phyloP scores from a whole-genome alignment of 768 basidiomycete genomes.

The Multifurca ochricompacta region DNA sequence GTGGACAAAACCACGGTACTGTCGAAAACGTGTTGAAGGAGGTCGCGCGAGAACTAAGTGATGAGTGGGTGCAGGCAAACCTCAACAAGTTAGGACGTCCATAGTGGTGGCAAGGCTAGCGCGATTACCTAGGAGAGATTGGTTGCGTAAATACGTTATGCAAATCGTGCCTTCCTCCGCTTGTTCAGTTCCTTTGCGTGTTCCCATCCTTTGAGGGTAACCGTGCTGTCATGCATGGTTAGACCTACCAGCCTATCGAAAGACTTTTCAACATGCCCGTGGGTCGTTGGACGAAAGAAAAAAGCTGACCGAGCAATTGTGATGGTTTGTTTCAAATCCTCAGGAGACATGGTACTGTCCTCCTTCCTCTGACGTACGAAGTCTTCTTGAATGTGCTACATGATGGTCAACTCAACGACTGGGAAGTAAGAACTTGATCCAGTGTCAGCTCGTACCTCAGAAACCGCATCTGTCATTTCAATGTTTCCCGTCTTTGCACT shows the following conservation, averaged over 20 bases:
- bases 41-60: conserved; percentile 54
- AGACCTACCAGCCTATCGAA: conserved; percentile 50
- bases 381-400: conserved; percentile 67
- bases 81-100: conserved; percentile 40
- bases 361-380: conserved; percentile 46
- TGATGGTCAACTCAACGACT: background rate
- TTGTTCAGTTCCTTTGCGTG: conserved; percentile 52
- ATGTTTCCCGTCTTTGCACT: conserved; percentile 55
- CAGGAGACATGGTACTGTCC: conserved; percentile 36
- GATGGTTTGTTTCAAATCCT: conserved; percentile 64
- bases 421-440: background rate
- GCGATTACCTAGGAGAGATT: background rate
- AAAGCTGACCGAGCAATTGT: conserved; percentile 54
- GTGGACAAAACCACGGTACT: conserved; percentile 40
- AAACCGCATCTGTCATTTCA: conserved; percentile 43
- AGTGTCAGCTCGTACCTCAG: conserved; percentile 48
- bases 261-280: conserved; percentile 7
- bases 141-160: background rate
- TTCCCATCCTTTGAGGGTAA: conserved; percentile 58
- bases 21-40: conserved; percentile 44
- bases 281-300: background rate
- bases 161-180: conserved; percentile 30
- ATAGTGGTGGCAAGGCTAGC: background rate
- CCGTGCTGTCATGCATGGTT: conserved; percentile 46
- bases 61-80: conserved; percentile 61